Base-by-base conservation (phyloP, 306 rosid genomes). In the Potentilla sterilis region DNA sequence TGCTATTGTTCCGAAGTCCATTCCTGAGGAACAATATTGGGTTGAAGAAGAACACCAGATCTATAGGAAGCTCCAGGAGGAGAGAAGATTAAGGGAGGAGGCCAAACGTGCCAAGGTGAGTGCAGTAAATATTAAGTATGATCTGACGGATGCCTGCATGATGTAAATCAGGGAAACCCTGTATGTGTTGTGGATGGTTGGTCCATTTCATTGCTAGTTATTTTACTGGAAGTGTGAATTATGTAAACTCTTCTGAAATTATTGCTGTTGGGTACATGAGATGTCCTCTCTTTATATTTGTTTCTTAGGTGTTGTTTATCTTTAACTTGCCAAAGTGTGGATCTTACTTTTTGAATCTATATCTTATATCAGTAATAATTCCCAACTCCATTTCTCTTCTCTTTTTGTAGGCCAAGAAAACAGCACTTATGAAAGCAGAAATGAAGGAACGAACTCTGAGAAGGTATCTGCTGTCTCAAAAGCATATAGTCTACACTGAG, bases 401-500 rank as follows among this genome's bases (percentile, higher is more conserved):
- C 40, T 69, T 77, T 57, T 76, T 18, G n/a, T 79, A 95, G 99
- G 92, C 76, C 46, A 87, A 88, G 87, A 90, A 77, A 82, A 90
- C 85, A 84, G 91, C 89, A 81, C 85, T 41, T 58, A 73, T 92
- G 89, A 95, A 88, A 87, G 87, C 97, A 14, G 85, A 89, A 87
- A 90, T 90, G 62, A 95, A 89, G 85, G 86, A 88, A 85, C 87
- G 73, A 83, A 81, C 96, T 69, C 52, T 92, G 91, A 95, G 82
- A 86, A 85, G 79, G n/a, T 92, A 92, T 87, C 86, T 95, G 85
- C 90, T 92, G 75, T 92, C 98, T 78, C 99, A 90, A 84, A 92
- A 95, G 87, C 92, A 92, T 80, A 71, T 92, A 40, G 97, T 95
- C 67, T 95, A 86, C 78, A 92, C 97, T 18, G 93, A 95, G 83